phyloP scores from a whole-genome alignment of 345 rosid species.

The Raphanus sativus region DNA sequence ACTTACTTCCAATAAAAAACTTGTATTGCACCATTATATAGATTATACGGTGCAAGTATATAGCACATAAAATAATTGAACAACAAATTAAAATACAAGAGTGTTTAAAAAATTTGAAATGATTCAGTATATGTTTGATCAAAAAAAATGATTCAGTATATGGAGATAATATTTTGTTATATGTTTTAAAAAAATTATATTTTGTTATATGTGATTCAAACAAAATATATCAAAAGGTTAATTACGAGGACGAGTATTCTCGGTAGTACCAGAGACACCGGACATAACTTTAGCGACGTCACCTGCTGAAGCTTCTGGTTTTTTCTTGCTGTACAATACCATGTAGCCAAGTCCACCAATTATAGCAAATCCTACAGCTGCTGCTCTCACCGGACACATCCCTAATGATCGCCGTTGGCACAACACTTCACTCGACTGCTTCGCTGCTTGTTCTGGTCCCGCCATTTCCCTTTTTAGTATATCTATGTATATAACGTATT shows the following conservation, averaged over 20 bases:
- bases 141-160: neutral
- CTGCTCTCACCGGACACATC: constrained; percentile 49
- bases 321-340: constrained; percentile 50
- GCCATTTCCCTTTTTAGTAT: constrained; percentile 26
- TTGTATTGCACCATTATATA: neutral
- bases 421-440: constrained; percentile 39
- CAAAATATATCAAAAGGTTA: neutral
- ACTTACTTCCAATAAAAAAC: neutral
- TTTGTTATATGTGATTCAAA: neutral
- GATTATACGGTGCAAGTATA: neutral
- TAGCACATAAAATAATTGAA: neutral
- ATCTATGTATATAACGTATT: neutral
- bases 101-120: neutral
- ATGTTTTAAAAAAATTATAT: neutral
- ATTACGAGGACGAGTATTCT: constrained; percentile 50
- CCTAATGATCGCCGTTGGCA: constrained; percentile 20
- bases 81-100: neutral
- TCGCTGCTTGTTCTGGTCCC: constrained; percentile 39
- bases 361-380: constrained; percentile 43
- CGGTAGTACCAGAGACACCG: constrained; percentile 43
- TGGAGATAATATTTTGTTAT: neutral
- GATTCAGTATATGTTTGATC: neutral
- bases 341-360: constrained; percentile 50
- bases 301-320: constrained; percentile 49
- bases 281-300: constrained; percentile 68